These are phyloP conservation scores for Lepiota venenata DNA, from an alignment of 768 basidiomycete genomes.

Conservation along the genomic window DNA sequence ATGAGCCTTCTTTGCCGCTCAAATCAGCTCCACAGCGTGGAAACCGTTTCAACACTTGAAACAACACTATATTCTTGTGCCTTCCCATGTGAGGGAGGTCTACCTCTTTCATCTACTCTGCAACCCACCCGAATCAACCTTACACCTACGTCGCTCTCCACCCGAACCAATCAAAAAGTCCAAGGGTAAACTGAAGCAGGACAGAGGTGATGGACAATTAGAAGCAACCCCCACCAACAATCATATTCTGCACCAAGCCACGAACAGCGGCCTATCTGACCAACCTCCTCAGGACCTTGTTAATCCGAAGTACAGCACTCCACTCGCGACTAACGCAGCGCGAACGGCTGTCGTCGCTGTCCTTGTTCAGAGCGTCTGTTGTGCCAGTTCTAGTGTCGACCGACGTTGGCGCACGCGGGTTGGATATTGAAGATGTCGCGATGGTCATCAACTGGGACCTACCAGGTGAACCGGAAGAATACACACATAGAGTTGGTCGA, in stretches of 20 bases:
- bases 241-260: slow-evolving; percentile 87
- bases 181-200: slow-evolving; percentile 30
- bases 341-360: slow-evolving; percentile 81
- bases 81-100: slow-evolving; percentile 89
- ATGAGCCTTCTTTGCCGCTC: neutral
- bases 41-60: slow-evolving; percentile 87
- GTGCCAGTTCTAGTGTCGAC: slow-evolving; percentile 93
- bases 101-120: slow-evolving; percentile 90
- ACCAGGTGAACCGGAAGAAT: slow-evolving; percentile 87
- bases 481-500: slow-evolving; percentile 92
- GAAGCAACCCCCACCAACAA: slow-evolving; percentile 87
- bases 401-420: slow-evolving; percentile 91
- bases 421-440: slow-evolving; percentile 96
- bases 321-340: slow-evolving; percentile 94
- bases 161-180: slow-evolving; percentile 45
- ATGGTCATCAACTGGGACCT: slow-evolving; percentile 98
- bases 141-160: slow-evolving; percentile 60
- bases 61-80: slow-evolving; percentile 89
- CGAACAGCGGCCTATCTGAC: slow-evolving; percentile 91
- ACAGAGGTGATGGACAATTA: slow-evolving; percentile 48
- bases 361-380: slow-evolving; percentile 79
- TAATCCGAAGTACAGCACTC: slow-evolving; percentile 82
- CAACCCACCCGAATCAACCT: slow-evolving; percentile 80
- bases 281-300: slow-evolving; percentile 67
- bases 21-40: slow-evolving; percentile 48